Evolutionary conservation across 768 basidiomycete species (phyloP), one percentile per base, ranked within the genome.

Genomic region (Xanthoconium stramineum): DNA sequence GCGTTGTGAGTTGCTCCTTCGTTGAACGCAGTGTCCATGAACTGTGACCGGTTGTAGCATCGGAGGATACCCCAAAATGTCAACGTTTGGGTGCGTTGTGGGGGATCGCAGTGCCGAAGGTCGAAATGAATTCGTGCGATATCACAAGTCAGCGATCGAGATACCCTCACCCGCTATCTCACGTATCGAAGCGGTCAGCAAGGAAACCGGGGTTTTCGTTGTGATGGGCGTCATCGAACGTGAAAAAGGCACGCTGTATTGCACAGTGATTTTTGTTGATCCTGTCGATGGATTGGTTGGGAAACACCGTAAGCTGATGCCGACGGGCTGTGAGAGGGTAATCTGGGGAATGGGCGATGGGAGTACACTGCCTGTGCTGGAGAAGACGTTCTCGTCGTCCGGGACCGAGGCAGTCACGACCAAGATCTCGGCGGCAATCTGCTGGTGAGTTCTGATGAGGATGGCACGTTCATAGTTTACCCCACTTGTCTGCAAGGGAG

Each of bases 261-360:
- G 85, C 66, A 81, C 83, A 0, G 80, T 68, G 10, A 72, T 84
- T 19, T 85, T 84, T 65, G 75, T 85, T 24, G 77, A 81, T 60
- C 82, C 84, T 0, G 56, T 60, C 17, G 60, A 75, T 42, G 84
- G 84, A 2, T 74, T 78, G 29, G 65, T 85, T n/a, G 83, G 75
- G 37, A 85, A 85, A 64, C 83, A 86, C 64, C 76, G 86, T 15
- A 87, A 87, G 71, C 63, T 87, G 24, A 72, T 83, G 61, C 86
- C 86, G 3, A 88, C 86, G 9, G 85, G 74, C 0, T 59, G 72
- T 49, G 86, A 88, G 63, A 72, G 84, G 28, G 64, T 83, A 14
- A 76, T 87, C 35, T 88, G 85, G 86, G 83, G 83, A 5, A 76
- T 76, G 56, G 85, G 85, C 1, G 78, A 84, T 56, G 80, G 77